Percentiles rank a stretch among this genome's conserved stretches.
Conservation (phyloP, 2,329 filamentous ascomycete species). For the Lachnellula suecica region DNA sequence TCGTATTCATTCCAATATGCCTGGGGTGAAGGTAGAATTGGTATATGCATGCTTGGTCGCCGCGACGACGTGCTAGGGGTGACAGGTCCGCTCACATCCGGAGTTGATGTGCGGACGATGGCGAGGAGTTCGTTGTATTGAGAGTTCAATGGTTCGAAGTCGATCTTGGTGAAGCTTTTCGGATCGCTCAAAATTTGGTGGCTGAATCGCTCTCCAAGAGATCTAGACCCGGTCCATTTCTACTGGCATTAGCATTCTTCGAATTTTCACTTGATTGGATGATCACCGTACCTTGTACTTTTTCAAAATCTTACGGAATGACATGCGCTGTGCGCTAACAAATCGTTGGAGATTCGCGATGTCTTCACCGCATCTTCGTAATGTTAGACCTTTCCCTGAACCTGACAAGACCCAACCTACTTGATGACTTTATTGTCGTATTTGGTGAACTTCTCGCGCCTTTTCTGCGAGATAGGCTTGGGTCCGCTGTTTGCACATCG, state of each 20-base stretch:
- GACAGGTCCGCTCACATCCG: conserved; percentile 25
- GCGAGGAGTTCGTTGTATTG: conserved; percentile 51
- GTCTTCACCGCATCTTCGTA: conserved; percentile 63
- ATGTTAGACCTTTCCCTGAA: conserved; percentile 8
- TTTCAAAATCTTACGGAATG: conserved; percentile 80
- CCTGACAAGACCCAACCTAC: conserved; percentile 11
- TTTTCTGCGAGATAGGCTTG: conserved; percentile 25
- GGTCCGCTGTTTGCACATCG: conserved; percentile 24
- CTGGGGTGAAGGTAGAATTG: conserved; percentile 13
- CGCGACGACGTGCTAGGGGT: conserved; percentile 19
- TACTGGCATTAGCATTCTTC: conserved; percentile 30
- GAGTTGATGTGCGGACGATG: conserved; percentile 43
- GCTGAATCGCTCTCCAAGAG: conserved; percentile 64
- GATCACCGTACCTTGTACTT: conserved; percentile 74
- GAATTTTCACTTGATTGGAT: neutral
- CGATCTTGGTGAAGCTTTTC: conserved; percentile 69
- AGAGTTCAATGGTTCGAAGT: conserved; percentile 54
- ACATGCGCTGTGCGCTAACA: conserved; percentile 69
- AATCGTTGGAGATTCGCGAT: conserved; percentile 71
- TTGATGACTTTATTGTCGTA: conserved; percentile 30
- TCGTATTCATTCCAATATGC: conserved; percentile 87
- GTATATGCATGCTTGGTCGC: conserved; percentile 18
- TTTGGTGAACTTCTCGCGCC: conserved; percentile 28
- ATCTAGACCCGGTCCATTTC: conserved; percentile 79
- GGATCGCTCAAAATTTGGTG: conserved; percentile 63